Evolutionary conservation across 805 yeast genomes (phyloP).

Genomic region (Candida ascalaphidarum): DNA sequence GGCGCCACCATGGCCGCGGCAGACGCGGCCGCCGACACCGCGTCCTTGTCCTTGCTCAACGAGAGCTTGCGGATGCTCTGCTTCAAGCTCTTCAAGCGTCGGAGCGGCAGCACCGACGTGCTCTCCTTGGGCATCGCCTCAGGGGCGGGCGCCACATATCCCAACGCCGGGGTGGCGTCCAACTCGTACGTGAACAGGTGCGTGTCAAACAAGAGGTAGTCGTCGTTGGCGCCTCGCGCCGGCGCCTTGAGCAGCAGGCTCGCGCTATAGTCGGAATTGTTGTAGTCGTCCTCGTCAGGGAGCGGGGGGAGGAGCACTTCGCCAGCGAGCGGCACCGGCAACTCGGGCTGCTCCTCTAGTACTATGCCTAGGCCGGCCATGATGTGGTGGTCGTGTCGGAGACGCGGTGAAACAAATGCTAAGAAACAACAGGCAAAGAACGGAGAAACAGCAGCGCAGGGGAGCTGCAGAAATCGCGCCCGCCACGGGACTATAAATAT

Average conservation of each 20-base stretch:
- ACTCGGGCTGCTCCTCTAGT: background rate
- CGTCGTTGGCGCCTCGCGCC: conserved; percentile 1
- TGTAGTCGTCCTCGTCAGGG: conserved; percentile 1
- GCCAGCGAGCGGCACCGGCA: background rate
- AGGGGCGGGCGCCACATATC: background rate
- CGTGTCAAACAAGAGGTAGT: conserved; percentile 1
- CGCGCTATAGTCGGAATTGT: conserved; percentile 1
- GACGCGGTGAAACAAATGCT: too few species aligned
- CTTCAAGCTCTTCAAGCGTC: conserved; percentile 27
- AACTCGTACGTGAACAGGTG: conserved; percentile 1
- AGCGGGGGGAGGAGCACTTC: background rate
- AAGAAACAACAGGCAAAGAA: too few species aligned
- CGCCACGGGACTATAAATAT: too few species aligned
- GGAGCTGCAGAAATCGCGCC: too few species aligned
- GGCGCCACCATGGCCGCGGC: conserved; percentile 1
- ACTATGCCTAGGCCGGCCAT: conserved; percentile 1
- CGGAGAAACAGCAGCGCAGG: too few species aligned
- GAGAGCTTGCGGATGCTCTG: conserved; percentile 31
- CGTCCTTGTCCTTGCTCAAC: conserved; percentile 10
- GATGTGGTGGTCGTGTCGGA: conserved; percentile 2
- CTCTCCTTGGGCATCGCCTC: conserved; percentile 3
- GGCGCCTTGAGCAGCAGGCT: conserved; percentile 1
- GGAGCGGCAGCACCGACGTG: conserved; percentile 26
- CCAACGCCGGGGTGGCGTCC: background rate
- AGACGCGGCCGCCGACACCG: conserved; percentile 1